Conservation (phyloP, 371 early-diverging fungal genomes). For the Actinomortierella wolfii region DNA sequence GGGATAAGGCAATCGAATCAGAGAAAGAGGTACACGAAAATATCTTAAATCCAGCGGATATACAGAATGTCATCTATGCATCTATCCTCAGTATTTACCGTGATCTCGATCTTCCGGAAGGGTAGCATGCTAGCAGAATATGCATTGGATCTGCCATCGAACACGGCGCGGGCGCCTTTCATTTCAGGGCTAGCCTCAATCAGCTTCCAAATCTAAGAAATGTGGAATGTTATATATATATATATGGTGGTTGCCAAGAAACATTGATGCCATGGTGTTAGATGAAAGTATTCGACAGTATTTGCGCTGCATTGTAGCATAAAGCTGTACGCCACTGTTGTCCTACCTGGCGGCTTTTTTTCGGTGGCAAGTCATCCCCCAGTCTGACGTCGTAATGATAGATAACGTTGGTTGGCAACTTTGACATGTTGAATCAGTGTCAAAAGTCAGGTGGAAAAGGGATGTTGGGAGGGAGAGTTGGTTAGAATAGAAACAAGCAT, state of each 20-base stretch:
- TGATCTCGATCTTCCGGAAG: slow-evolving; percentile 29
- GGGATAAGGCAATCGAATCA: too few species aligned
- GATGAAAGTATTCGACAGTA: too few species aligned
- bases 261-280: too few species aligned
- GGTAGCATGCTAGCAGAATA: slow-evolving; percentile 48
- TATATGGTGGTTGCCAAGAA: too few species aligned
- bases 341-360: slow-evolving; percentile 46
- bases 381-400: slow-evolving; percentile 43
- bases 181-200: slow-evolving; percentile 50
- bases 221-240: too few species aligned
- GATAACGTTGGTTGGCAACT: slow-evolving; percentile 29
- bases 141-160: slow-evolving; percentile 54
- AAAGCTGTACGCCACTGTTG: not conserved
- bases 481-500: not conserved
- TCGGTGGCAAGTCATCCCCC: slow-evolving; percentile 42
- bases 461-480: not conserved
- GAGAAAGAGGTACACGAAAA: too few species aligned
- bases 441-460: not conserved
- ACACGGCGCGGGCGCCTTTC: slow-evolving; percentile 43
- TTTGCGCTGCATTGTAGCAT: not conserved
- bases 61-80: too few species aligned
- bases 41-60: too few species aligned
- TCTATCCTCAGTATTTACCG: slow-evolving; percentile 35
- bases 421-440: not conserved
- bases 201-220: slow-evolving; percentile 45